Base-by-base conservation (phyloP, 257 asterid genomes). In the Nicotiana undulata region DNA sequence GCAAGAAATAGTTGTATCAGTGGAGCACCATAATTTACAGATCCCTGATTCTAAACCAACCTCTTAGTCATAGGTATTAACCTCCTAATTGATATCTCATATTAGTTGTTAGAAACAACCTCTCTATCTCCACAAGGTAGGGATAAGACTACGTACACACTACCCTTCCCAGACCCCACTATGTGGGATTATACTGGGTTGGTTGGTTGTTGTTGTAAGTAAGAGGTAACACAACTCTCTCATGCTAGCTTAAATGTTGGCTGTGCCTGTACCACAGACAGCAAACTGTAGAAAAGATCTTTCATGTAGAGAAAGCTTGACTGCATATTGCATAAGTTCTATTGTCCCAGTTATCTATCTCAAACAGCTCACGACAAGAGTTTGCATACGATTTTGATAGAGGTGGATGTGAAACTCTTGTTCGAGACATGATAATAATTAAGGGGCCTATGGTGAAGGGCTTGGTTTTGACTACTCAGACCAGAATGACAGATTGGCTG, bases 1-100 rank as follows among this genome's bases (percentile, higher is more conserved):
- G 77, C 77, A 44, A 74, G 78, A 49, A 74, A 26, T 74, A 49
- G 61, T 26, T 74, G 61, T 74, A 74, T 74, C 61, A 49, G 61
- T 49, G 9, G 2, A 74, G 79, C 26, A 15, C 79, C 51, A 31
- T 74, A n/a, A 49, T 74, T 44, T 44, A 70, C 37, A 15, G 77
- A 22, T 70, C 22, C 76, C 37, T 12, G 32, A 70, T 15, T 70
- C 77, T 70, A 20, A 70, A 58, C 22, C 77, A 70, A 44, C 49
- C 59, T 70, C 59, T 6, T 70, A 6, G 77, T 70, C 59, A 46
- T 44, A 26, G 58, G 59, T 70, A 44, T 70, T 70, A 13, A 70
- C 37, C 37, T 15, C 37, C 77, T 70, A 22, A 37, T 40, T 40
- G 37, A n/a, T 44, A 53, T 70, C 22, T 44, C 77, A 70, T 56